Evolutionary conservation across 73 alveolate species (phyloP), one percentile per base, ranked within the genome.

Genomic region (Paramecium tetraurelia): DNA sequence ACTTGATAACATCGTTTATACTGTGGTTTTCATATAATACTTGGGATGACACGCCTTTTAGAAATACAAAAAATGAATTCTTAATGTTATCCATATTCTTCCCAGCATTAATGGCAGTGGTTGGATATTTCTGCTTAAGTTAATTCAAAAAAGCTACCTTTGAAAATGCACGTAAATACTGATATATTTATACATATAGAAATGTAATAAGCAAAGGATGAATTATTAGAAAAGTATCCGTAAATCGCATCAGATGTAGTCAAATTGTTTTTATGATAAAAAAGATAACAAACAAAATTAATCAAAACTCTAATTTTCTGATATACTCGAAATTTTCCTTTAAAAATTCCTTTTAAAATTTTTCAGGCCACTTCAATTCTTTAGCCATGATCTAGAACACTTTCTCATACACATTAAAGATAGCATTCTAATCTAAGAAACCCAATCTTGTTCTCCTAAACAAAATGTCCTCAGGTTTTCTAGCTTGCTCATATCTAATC

Each of bases 391-490:
- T 53, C 18, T 89, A 58, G 53, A 77, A 40, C 10, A 89, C 84
- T 3, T 40, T 63, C 31, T 70, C 84, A 27, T 70, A 89, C 9
- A 63, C 80, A 21, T 21, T 70, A 50, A 70, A 89, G 16, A 89
- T 89, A 3, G 85, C 58, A 63, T 69, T 44, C 46, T 83, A 50
- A 71, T 89, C 94, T 16, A 89, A 24, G 18, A 89, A 89, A 5
- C 85, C 94, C 14, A 89, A 24, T 89, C 94, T 89, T 12, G 94
- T 89, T 89, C 94, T 89, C 38, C 94, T 89, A 16, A 89, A 71
- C 6, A 89, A 58, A 50, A 89, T 83, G 31, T 89, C 94, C 7
- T 70, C 71, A 11, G 94, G 94, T 14, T 89, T 46, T 27, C 84
- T 43, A 44, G 94, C 94, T 72, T 59, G 27, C 33, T 89, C 94